Percentiles rank a stretch among this genome's conserved stretches.
Conservation (phyloP, 1,284 basidiomycete species). For the Ceratobasidium sp. region DNA sequence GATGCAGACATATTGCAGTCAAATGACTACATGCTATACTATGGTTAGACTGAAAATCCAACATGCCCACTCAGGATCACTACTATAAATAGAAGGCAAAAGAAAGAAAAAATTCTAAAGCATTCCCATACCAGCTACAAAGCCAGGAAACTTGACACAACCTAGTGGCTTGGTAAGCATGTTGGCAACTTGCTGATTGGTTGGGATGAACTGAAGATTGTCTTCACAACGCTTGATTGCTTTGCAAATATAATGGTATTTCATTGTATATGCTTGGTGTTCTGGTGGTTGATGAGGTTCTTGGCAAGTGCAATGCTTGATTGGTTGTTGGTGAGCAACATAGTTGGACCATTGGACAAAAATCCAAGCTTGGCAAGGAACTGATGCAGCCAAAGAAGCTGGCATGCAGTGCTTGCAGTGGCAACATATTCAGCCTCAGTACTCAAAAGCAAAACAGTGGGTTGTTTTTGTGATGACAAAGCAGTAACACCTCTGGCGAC, state of each 20-base stretch:
- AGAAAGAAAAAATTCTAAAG: background rate
- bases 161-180: conserved; percentile 3
- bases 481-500: background rate
- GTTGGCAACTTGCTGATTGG: conserved; percentile 51
- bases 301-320: conserved; percentile 43
- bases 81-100: background rate
- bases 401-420: conserved; percentile 45
- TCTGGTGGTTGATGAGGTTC: conserved; percentile 43
- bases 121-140: conserved; percentile 5
- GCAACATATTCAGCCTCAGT: conserved; percentile 52
- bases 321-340: conserved; percentile 45
- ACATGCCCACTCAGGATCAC: conserved; percentile 12
- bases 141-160: background rate
- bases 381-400: conserved; percentile 46
- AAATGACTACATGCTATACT: too few species aligned
- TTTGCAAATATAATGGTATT: conserved; percentile 46
- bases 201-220: conserved; percentile 46
- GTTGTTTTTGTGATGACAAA: conserved; percentile 45
- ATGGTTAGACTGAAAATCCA: background rate
- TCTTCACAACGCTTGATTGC: conserved; percentile 47
- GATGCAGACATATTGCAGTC: too few species aligned
- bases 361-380: conserved; percentile 37
- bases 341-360: background rate
- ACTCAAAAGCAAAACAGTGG: conserved; percentile 47
- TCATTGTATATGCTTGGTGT: conserved; percentile 48